Evolutionary conservation across 768 basidiomycete species (phyloP).

Genomic region (Hericium coralloides): DNA sequence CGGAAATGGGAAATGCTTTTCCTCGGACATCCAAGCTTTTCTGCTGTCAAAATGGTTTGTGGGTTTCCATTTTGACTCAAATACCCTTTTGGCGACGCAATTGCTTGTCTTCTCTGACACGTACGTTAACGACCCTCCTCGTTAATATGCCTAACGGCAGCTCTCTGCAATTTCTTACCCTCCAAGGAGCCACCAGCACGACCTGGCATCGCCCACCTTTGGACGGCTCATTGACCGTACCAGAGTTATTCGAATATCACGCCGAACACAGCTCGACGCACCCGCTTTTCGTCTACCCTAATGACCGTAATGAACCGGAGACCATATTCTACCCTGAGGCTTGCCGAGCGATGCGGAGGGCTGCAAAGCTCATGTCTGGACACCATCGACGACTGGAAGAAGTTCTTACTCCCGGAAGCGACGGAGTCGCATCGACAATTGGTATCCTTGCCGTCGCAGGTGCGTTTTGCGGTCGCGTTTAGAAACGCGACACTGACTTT

Average conservation of each 20-base stretch:
- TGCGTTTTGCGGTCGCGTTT: constrained; percentile 8
- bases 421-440: not conserved
- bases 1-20: no score
- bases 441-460: not conserved
- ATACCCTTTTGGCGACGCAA: no score
- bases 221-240: constrained; percentile 23
- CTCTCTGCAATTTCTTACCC: no score
- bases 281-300: constrained; percentile 21
- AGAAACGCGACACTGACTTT: not conserved
- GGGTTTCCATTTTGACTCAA: no score
- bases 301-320: constrained; percentile 7
- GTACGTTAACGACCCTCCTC: no score
- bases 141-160: no score
- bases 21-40: no score
- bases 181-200: no score
- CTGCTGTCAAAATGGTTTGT: no score
- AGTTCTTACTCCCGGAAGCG: not conserved
- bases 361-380: not conserved
- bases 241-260: constrained; percentile 29
- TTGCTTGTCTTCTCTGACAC: no score
- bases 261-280: constrained; percentile 21
- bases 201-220: no score
- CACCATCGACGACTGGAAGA: not conserved
- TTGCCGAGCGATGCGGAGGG: not conserved
- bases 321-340: not conserved